Percentiles rank a stretch among this genome's conserved stretches.
phyloP scores from a whole-genome alignment of 768 basidiomycete genomes.

The Strobilomyces dryophilus region DNA sequence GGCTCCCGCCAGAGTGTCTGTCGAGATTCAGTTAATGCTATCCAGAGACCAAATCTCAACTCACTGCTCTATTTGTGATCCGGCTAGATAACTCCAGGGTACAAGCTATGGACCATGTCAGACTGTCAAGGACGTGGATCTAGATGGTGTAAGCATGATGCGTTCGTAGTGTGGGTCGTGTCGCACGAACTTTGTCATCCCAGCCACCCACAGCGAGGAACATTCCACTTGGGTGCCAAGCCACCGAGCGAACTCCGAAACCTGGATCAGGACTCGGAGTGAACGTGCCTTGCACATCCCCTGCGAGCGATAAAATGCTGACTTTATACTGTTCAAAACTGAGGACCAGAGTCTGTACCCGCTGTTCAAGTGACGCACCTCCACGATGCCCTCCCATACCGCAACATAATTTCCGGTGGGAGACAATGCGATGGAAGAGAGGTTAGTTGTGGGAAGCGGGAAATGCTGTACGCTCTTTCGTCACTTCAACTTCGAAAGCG shows the following conservation, averaged over 20 bases:
- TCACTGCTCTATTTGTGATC: constrained; percentile 53
- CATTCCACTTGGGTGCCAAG: constrained; percentile 85
- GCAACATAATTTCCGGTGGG: constrained; percentile 74
- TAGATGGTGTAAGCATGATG: constrained; percentile 26
- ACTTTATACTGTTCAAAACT: constrained; percentile 61
- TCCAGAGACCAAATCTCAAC: constrained; percentile 22
- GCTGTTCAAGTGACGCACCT: constrained; percentile 44
- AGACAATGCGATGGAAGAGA: constrained; percentile 70
- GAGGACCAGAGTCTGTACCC: neutral
- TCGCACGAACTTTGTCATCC: constrained; percentile 71
- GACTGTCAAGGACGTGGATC: constrained; percentile 71
- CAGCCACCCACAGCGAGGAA: constrained; percentile 83
- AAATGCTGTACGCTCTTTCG: constrained; percentile 60
- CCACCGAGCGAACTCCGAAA: constrained; percentile 71
- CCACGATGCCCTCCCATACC: constrained; percentile 81
- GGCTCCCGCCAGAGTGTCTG: constrained; percentile 89
- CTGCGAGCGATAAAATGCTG: constrained; percentile 62
- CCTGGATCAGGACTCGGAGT: constrained; percentile 73
- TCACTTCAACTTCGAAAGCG: constrained; percentile 16
- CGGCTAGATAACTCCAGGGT: constrained; percentile 60
- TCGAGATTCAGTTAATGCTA: constrained; percentile 2
- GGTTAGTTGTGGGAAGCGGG: constrained; percentile 66
- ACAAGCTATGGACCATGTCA: constrained; percentile 68
- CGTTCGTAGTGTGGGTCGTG: neutral
- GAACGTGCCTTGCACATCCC: constrained; percentile 61